Base-by-base conservation (phyloP, 2,329 filamentous ascomycete genomes). In the Colletotrichum agaves region DNA sequence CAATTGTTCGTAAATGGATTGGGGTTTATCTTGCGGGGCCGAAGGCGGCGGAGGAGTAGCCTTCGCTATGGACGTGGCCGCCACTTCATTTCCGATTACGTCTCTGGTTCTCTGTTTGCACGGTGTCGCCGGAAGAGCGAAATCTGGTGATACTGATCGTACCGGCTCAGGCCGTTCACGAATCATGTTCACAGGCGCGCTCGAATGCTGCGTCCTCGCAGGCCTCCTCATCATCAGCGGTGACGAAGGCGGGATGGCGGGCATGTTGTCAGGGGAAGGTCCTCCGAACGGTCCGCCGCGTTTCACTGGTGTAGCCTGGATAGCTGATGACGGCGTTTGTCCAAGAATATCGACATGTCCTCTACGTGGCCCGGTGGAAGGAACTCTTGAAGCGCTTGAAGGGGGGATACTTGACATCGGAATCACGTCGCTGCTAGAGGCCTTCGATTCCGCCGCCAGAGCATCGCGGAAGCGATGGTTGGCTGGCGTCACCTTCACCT, bases 401-500 rank as follows among this genome's bases (percentile, higher is more conserved):
- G 78, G 80, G 5, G 78, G 78, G 31, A 79, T 76, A 49, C 59
- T 66, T 33, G 66, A 69, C 55, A 61, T 59, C 15, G 67, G 61
- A 12, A 70, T 61, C 17, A 47, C 37, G 6, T 49, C 19, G 11
- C 23, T 50, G 47, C 55, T 68, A 17, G 31, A 37, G 13, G 68
- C 70, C 35, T 76, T 74, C 33, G 72, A 53, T 52, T 78, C 74
- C 43, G 72, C 63, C 46, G 79, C 76, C 68, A 87, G 76, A 2
- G 81, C 82, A 70, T 88, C 83, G 63, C 77, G 84, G 78, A 86
- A 88, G 7, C 87, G 83, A 53, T 81, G 82, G 69, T 84, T 86
- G 33, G 82, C 81, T 1, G 87, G 87, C 0, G 87, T 89, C 4
- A 87, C 87, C 74, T 88, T 88, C 59, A 89, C 82, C 59, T 82